Conservation (phyloP, 1,284 basidiomycete species). For the Ganoderma multipileum region DNA sequence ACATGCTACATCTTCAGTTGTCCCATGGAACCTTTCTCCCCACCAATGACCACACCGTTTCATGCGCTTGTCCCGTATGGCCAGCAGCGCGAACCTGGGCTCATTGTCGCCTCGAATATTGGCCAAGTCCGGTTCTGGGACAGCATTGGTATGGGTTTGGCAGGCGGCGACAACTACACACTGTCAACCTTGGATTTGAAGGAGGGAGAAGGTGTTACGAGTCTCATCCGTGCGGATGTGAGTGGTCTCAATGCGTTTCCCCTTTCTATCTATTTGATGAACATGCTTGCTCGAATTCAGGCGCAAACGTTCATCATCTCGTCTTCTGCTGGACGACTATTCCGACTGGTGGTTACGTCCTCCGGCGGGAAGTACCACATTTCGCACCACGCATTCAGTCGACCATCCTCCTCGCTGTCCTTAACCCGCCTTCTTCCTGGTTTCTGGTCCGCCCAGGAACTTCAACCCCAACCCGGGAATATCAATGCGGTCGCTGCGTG, state of each 20-base stretch:
- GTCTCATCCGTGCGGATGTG: conserved; percentile 69
- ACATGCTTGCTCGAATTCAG: conserved; percentile 40
- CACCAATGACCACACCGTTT: conserved; percentile 59
- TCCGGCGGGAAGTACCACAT: conserved; percentile 72
- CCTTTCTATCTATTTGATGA: neutral
- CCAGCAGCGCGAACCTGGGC: conserved; percentile 75
- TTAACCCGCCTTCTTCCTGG: conserved; percentile 66
- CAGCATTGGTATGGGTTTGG: conserved; percentile 79
- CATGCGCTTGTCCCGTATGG: conserved; percentile 76
- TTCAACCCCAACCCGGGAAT: conserved; percentile 55
- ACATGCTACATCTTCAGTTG: conserved; percentile 86
- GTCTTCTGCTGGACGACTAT: conserved; percentile 70
- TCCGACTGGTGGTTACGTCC: conserved; percentile 68
- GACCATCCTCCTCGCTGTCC: conserved; percentile 57
- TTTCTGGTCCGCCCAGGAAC: conserved; percentile 50
- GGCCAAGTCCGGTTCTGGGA: conserved; percentile 82
- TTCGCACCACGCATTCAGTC: conserved; percentile 61
- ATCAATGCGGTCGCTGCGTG: conserved; percentile 66
- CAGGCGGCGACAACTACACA: conserved; percentile 77
- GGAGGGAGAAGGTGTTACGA: conserved; percentile 67
- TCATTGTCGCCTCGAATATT: conserved; percentile 69
- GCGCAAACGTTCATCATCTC: conserved; percentile 71
- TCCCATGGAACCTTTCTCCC: conserved; percentile 48
- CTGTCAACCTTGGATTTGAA: conserved; percentile 58
- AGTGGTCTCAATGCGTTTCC: conserved; percentile 35